These are phyloP conservation scores for Prunus armeniaca DNA, from an alignment of 306 rosid genomes.

Conservation along the genomic window DNA sequence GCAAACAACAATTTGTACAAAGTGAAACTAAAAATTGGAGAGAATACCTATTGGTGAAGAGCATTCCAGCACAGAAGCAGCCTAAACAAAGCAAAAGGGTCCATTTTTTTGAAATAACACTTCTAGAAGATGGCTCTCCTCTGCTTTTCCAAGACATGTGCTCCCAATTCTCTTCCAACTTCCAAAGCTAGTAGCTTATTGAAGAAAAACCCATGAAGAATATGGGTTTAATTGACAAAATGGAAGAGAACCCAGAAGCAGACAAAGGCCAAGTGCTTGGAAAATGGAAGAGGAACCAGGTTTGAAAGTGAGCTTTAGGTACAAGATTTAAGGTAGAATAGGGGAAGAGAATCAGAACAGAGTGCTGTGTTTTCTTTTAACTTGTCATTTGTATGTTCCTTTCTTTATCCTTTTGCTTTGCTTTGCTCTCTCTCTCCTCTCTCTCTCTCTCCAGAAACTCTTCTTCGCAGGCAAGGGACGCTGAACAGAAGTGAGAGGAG, in stretches of 20 bases:
- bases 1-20: neutral
- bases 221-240: neutral
- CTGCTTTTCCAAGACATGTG: constrained; percentile 78
- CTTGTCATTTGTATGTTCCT: constrained; percentile 42
- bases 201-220: constrained; percentile 35
- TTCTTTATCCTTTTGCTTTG: constrained; percentile 35
- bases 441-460: constrained; percentile 21
- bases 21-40: neutral
- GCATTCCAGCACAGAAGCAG: constrained; percentile 85
- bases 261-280: constrained; percentile 11
- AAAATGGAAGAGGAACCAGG: neutral
- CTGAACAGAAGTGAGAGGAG: constrained; percentile 55
- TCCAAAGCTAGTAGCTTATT: constrained; percentile 14
- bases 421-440: constrained; percentile 30
- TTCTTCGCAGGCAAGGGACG: constrained; percentile 79
- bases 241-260: constrained; percentile 3
- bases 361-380: constrained; percentile 1
- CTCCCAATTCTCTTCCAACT: constrained; percentile 9
- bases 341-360: constrained; percentile 29
- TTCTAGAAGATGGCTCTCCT: constrained; percentile 65
- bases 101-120: constrained; percentile 62
- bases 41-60: constrained; percentile 78
- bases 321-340: neutral
- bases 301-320: constrained; percentile 15
- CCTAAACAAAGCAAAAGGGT: constrained; percentile 68